These are phyloP conservation scores for Hawksworthiomyces lignivorus DNA, from an alignment of 2,329 filamentous ascomycete genomes.

Conservation along the genomic window DNA sequence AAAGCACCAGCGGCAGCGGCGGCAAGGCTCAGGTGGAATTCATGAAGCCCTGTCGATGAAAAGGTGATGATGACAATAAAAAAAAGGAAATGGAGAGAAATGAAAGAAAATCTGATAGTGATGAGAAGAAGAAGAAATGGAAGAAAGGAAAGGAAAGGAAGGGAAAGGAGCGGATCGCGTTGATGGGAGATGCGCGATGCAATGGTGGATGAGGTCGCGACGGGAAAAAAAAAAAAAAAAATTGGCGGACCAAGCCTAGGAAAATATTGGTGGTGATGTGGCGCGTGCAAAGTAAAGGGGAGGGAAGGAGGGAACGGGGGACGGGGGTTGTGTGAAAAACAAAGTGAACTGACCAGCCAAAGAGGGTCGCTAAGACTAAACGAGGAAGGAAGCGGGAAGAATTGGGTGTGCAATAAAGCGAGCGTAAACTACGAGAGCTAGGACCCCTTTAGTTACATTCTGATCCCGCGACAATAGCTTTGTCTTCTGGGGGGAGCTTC, in stretches of 20 bases:
- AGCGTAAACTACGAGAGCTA: no score
- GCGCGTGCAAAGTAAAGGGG: conserved; percentile 7
- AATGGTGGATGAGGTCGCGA: conserved; percentile 7
- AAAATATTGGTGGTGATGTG: conserved; percentile 12
- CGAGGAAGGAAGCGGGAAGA: no score
- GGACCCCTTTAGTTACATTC: no score
- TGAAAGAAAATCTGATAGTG: background rate
- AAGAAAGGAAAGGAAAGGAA: background rate
- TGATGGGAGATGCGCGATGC: conserved; percentile 12
- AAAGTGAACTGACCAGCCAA: no score
- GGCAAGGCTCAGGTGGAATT: conserved; percentile 6
- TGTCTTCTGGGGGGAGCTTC: no score
- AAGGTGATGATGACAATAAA: background rate
- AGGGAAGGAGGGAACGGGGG: conserved; percentile 3
- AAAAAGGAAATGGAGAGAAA: background rate
- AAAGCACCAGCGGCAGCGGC: background rate
- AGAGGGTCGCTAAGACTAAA: no score
- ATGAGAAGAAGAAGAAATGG: background rate
- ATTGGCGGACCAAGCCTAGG: conserved; percentile 6
- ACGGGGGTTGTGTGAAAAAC: no score
- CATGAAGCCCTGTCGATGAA: conserved; percentile 6
- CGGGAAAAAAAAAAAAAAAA: conserved; percentile 5
- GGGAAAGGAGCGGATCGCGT: conserved; percentile 4
- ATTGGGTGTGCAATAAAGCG: no score
- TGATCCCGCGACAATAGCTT: no score